Evolutionary conservation across 2,329 filamentous ascomycete species (phyloP).

Genomic region (Stylonectria norvegica): DNA sequence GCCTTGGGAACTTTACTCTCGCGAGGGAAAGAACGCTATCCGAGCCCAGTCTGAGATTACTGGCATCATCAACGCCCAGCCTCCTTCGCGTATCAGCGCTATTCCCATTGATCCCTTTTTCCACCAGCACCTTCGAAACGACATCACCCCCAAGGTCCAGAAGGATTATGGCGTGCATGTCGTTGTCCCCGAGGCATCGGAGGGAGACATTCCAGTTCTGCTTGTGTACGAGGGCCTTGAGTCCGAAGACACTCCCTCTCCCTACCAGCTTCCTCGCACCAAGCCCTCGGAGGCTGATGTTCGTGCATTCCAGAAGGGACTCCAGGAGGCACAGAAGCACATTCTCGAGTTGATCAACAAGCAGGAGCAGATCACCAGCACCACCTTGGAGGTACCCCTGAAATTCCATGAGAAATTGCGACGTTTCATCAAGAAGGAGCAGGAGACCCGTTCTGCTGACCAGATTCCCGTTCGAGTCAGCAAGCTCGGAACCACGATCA

Average conservation of each 20-base stretch:
- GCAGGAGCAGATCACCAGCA: slow-evolving; percentile 53
- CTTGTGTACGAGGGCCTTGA: slow-evolving; percentile 71
- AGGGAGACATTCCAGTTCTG: slow-evolving; percentile 60
- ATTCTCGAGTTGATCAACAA: slow-evolving; percentile 56
- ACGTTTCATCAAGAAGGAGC: slow-evolving; percentile 63
- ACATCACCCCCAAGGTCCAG: slow-evolving; percentile 61
- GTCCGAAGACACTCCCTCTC: slow-evolving; percentile 41
- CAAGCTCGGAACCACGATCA: slow-evolving; percentile 59
- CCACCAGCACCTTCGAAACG: slow-evolving; percentile 66
- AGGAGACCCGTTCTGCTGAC: slow-evolving; percentile 53
- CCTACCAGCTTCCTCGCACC: slow-evolving; percentile 54
- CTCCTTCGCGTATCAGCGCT: slow-evolving; percentile 66
- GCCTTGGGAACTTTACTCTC: slow-evolving; percentile 84
- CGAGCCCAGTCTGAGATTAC: slow-evolving; percentile 73
- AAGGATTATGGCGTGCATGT: slow-evolving; percentile 69
- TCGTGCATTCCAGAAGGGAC: slow-evolving; percentile 50
- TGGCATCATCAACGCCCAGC: slow-evolving; percentile 69
- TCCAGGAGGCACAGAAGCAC: slow-evolving; percentile 55
- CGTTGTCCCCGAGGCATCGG: slow-evolving; percentile 63
- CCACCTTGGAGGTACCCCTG: slow-evolving; percentile 54
- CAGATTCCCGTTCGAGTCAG: slow-evolving; percentile 60
- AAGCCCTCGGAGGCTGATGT: slow-evolving; percentile 51
- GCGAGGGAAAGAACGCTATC: slow-evolving; percentile 78
- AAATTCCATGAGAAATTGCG: slow-evolving; percentile 64
- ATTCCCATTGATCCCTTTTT: slow-evolving; percentile 75